These are phyloP conservation scores for Leucaena leucocephala DNA, from an alignment of 306 rosid genomes.

Conservation along the genomic window DNA sequence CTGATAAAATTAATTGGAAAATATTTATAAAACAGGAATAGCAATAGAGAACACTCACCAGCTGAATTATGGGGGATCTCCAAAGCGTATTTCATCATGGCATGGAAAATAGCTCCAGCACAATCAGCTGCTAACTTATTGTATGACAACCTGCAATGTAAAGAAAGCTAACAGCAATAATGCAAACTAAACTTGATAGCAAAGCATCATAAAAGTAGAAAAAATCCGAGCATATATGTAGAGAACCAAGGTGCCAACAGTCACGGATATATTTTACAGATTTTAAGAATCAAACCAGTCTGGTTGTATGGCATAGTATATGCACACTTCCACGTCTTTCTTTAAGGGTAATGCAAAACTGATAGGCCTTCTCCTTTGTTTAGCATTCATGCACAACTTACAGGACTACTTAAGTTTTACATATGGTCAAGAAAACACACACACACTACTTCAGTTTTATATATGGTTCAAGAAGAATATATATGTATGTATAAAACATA, in stretches of 20 bases:
- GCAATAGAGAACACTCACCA: constrained; percentile 48
- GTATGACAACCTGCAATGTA: constrained; percentile 74
- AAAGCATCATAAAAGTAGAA: constrained; percentile 11
- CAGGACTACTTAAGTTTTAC: too few species aligned
- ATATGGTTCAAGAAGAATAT: constrained; percentile 23
- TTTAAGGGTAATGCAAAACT: constrained; percentile 8
- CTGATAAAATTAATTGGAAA: constrained; percentile 12
- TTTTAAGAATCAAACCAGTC: constrained; percentile 20
- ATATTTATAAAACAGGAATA: not conserved
- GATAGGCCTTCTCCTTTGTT: constrained; percentile 13
- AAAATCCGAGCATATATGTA: constrained; percentile 19
- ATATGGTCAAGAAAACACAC: too few species aligned
- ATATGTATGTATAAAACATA: constrained; percentile 39
- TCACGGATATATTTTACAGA: constrained; percentile 7
- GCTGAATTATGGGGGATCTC: constrained; percentile 67
- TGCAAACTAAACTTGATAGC: constrained; percentile 11
- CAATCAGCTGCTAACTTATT: constrained; percentile 82
- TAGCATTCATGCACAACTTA: constrained; percentile 6
- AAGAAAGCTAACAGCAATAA: constrained; percentile 25
- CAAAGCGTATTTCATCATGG: constrained; percentile 75
- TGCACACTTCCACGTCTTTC: not conserved
- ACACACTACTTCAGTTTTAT: not conserved
- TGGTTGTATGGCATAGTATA: not conserved
- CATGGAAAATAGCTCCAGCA: constrained; percentile 89
- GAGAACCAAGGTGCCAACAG: constrained; percentile 27